Evolutionary conservation across 305 asterid genomes (phyloP), one percentile per base, ranked within the genome.

Genomic region (Fraxinus albicans): DNA sequence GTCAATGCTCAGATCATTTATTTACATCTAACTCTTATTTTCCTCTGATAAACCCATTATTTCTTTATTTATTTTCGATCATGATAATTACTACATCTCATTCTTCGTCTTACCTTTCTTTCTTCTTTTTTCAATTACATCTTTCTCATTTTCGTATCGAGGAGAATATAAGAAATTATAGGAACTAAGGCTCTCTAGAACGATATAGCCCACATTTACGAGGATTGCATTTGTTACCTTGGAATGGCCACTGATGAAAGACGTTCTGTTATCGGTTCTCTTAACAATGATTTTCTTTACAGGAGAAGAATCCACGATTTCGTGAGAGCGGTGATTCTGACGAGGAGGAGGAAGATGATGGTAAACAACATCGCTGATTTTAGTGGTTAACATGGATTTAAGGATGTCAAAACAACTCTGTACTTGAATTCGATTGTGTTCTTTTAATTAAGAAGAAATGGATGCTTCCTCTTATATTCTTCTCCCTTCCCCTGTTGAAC

Each of bases 301-400:
- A 95, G 97, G 98, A 94, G 89, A 96, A 94, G 85, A 94, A 94
- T 84, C 98, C 99, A 27, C 88, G 99, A 67, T 96, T 96, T 76
- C 92, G 98, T 17, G 99, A 96, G 86, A 91, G 97, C 75, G 98
- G 98, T 47, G 96, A 94, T 82, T 94, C 98, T 15, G 98, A 95
- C 40, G 97, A 94, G 1, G 97, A 95, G 0, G 98, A 92, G 4
- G 98, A 95, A 5, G 97, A 92, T 72, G 98, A 93, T 79, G 85
- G 85, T 44, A 92, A 91, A 85, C 86, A 82, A 23, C 86, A 77
- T 3, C 75, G 82, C 75, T 29, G 19, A 36, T 47, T n/a, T 79
- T 67, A 17, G 69, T 19, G 5, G 76, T 69, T 76, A 3, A 67
- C 77, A 69, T 31, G 83, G 82, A 75, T 69, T 35, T 60, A 80